Percentiles rank a stretch among this genome's conserved stretches.
These are phyloP conservation scores for Phaeosphaeria sp. DNA, from an alignment of 2,329 filamentous ascomycete genomes.

Conservation along the genomic window DNA sequence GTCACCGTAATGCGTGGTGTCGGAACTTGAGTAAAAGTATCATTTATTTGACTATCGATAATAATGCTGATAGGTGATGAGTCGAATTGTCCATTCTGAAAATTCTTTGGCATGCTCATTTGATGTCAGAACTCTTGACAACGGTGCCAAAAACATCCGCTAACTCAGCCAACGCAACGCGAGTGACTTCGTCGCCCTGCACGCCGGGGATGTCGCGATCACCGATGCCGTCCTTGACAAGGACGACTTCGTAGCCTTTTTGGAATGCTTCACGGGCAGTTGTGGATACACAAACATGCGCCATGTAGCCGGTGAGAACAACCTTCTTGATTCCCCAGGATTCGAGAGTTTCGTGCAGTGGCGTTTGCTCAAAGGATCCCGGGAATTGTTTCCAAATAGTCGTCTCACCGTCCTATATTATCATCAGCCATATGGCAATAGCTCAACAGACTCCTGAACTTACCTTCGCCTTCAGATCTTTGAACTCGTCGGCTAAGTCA, in stretches of 20 bases:
- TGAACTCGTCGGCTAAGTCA: constrained; percentile 65
- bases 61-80: too few species aligned
- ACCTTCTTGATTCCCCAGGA: constrained; percentile 63
- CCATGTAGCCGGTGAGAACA: constrained; percentile 69
- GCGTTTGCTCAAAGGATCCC: constrained; percentile 66
- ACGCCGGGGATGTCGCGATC: constrained; percentile 71
- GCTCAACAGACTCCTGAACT: too few species aligned
- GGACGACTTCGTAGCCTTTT: constrained; percentile 68
- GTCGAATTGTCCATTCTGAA: background rate
- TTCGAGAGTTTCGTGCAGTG: constrained; percentile 63
- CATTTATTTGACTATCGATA: background rate
- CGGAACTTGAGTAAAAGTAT: background rate
- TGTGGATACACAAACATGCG: constrained; percentile 69
- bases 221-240: constrained; percentile 69
- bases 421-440: background rate
- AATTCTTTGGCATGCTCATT: constrained; percentile 18
- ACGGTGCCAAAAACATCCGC: constrained; percentile 70
- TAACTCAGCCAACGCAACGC: constrained; percentile 62
- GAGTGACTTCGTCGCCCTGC: constrained; percentile 61
- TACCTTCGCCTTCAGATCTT: constrained; percentile 61
- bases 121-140: constrained; percentile 59
- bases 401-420: constrained; percentile 58
- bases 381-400: constrained; percentile 64
- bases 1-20: constrained; percentile 32
- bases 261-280: constrained; percentile 68